phyloP scores from a whole-genome alignment of 352 stramenopile genomes.

The Pilasporangium apinafurcum region DNA sequence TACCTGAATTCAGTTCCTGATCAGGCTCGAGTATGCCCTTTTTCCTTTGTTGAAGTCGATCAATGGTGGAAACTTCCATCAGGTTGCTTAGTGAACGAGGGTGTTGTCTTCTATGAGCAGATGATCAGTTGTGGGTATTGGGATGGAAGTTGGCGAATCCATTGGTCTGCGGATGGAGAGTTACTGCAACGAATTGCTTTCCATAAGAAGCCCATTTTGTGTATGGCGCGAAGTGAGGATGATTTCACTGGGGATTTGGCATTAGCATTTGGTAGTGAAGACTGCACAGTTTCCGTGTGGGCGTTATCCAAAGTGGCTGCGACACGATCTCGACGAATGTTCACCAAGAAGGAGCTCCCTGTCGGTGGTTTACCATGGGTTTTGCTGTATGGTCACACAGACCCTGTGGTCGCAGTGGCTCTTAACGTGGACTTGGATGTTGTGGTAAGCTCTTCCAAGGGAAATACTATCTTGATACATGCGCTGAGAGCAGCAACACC shows the following conservation, averaged over 20 bases:
- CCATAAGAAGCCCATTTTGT: slow-evolving; percentile 85
- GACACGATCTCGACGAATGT: slow-evolving; percentile 73
- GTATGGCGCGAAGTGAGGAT: slow-evolving; percentile 80
- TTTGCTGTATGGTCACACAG: slow-evolving; percentile 69
- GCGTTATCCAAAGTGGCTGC: slow-evolving; percentile 78
- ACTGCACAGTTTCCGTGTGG: slow-evolving; percentile 83
- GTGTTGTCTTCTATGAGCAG: slow-evolving; percentile 85
- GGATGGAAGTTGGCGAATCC: slow-evolving; percentile 84
- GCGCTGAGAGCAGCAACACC: slow-evolving; percentile 66
- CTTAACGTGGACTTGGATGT: slow-evolving; percentile 81
- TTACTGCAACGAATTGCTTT: slow-evolving; percentile 82
- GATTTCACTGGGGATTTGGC: slow-evolving; percentile 83
- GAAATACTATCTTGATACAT: slow-evolving; percentile 72
- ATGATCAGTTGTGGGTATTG: slow-evolving; percentile 88
- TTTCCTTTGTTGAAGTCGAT: slow-evolving; percentile 77
- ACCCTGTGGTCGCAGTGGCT: slow-evolving; percentile 67
- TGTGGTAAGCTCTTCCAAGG: slow-evolving; percentile 71
- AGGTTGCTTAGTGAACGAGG: slow-evolving; percentile 65
- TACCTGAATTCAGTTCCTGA: slow-evolving; percentile 73
- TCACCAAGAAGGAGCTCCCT: slow-evolving; percentile 79
- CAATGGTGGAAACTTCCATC: slow-evolving; percentile 83
- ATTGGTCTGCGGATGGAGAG: slow-evolving; percentile 82
- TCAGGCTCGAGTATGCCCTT: slow-evolving; percentile 56
- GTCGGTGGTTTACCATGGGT: slow-evolving; percentile 78
- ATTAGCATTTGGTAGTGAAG: slow-evolving; percentile 78